Conservation (phyloP, 1,284 basidiomycete genomes). For the Jaminaea rosea region DNA sequence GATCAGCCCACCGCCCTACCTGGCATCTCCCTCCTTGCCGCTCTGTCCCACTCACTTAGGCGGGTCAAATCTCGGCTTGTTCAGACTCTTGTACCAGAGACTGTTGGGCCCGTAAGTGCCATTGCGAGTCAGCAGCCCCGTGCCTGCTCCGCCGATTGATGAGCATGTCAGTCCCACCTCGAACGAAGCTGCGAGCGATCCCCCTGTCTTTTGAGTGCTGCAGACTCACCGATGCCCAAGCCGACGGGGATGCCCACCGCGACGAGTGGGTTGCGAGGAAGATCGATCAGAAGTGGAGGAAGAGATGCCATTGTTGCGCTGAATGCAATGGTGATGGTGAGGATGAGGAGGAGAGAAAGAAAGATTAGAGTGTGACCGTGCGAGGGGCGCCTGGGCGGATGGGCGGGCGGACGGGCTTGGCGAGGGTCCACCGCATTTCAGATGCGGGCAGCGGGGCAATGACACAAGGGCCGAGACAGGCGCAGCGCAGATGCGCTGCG, state of each 20-base stretch:
- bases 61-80: constrained; percentile 31
- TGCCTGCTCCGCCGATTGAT: constrained; percentile 16
- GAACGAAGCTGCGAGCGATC: no score
- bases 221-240: constrained; percentile 7
- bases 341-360: background rate
- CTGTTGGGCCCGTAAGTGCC: constrained; percentile 25
- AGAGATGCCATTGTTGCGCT: background rate
- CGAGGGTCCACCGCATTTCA: background rate
- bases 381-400: background rate
- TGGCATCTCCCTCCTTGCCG: background rate
- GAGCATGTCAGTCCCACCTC: background rate
- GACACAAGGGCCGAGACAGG: background rate
- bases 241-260: constrained; percentile 32
- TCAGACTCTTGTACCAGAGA: constrained; percentile 33
- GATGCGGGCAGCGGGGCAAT: background rate
- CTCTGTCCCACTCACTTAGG: constrained; percentile 10
- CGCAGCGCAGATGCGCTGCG: background rate
- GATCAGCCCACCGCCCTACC: background rate
- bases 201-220: no score
- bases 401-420: background rate
- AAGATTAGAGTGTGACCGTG: background rate
- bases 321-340: background rate
- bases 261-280: constrained; percentile 34
- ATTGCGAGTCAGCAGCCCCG: constrained; percentile 26
- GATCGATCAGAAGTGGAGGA: constrained; percentile 8